A percentile compares a stretch with the other conserved stretches of the same genome.
These are phyloP conservation scores for Rubia yunnanensis DNA, from an alignment of 257 asterid species.

Conservation along the genomic window DNA sequence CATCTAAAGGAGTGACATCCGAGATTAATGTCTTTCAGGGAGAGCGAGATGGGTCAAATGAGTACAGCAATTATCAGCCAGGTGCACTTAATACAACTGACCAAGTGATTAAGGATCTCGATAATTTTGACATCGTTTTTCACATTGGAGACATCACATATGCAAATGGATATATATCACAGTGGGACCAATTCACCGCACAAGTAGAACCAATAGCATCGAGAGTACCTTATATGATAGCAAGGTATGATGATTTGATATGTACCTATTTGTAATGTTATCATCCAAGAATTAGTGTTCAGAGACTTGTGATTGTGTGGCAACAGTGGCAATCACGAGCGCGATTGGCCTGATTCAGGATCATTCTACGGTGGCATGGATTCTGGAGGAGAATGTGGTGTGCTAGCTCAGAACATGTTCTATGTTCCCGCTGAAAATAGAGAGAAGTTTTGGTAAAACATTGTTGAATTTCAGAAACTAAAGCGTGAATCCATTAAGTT, in stretches of 20 bases:
- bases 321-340: constrained; percentile 49
- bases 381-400: constrained; percentile 57
- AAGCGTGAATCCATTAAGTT: background rate
- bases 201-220: constrained; percentile 85
- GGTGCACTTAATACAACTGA: constrained; percentile 83
- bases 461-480: background rate
- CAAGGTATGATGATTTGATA: constrained; percentile 37
- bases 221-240: constrained; percentile 73
- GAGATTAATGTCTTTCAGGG: constrained; percentile 37
- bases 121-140: constrained; percentile 39
- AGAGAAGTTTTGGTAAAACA: constrained; percentile 43
- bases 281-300: background rate
- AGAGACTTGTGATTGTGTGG: background rate
- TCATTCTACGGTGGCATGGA: constrained; percentile 30
- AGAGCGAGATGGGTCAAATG: constrained; percentile 93
- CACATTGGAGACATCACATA: constrained; percentile 48
- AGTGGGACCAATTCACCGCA: constrained; percentile 95
- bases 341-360: constrained; percentile 39
- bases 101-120: constrained; percentile 61
- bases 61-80: constrained; percentile 74
- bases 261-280: background rate
- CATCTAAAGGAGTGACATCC: background rate
- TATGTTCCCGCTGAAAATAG: constrained; percentile 40
- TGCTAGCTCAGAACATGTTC: constrained; percentile 40
- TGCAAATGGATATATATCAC: constrained; percentile 47